These are phyloP conservation scores for Penicillium hesseltinei DNA, from an alignment of 2,329 filamentous ascomycete species.

Conservation along the genomic window DNA sequence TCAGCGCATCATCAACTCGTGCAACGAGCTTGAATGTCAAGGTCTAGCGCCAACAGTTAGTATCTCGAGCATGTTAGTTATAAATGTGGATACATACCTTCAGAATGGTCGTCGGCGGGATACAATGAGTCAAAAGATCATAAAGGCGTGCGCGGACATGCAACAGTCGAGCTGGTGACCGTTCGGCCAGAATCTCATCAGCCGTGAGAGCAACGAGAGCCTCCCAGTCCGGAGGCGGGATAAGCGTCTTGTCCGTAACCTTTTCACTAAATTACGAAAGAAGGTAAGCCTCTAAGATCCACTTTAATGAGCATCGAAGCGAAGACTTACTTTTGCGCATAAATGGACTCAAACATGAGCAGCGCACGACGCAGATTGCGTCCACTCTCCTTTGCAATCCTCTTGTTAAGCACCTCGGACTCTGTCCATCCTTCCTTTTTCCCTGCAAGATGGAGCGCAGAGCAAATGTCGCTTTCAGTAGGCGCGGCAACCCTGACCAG, in stretches of 20 bases:
- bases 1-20: slow-evolving; percentile 82
- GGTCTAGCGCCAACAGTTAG: slow-evolving; percentile 49
- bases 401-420: slow-evolving; percentile 70
- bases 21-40: slow-evolving; percentile 89
- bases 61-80: neutral
- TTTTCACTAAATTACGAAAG: slow-evolving; percentile 65
- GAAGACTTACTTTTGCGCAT: slow-evolving; percentile 82
- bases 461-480: slow-evolving; percentile 77
- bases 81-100: slow-evolving; percentile 53
- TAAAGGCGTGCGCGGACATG: slow-evolving; percentile 93
- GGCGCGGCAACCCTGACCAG: slow-evolving; percentile 90
- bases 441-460: slow-evolving; percentile 66
- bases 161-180: slow-evolving; percentile 83
- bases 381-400: slow-evolving; percentile 86
- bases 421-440: slow-evolving; percentile 83
- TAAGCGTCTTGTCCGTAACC: slow-evolving; percentile 79
- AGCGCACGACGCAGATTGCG: slow-evolving; percentile 85
- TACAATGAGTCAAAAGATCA: slow-evolving; percentile 94
- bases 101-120: slow-evolving; percentile 88
- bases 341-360: slow-evolving; percentile 95
- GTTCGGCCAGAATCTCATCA: slow-evolving; percentile 89
- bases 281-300: slow-evolving; percentile 9
- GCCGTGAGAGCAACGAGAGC: slow-evolving; percentile 84
- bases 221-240: slow-evolving; percentile 97
- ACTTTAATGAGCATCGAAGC: neutral